Base-by-base conservation (phyloP, 1,139 yeast species). In the Williopsis jadinii region DNA sequence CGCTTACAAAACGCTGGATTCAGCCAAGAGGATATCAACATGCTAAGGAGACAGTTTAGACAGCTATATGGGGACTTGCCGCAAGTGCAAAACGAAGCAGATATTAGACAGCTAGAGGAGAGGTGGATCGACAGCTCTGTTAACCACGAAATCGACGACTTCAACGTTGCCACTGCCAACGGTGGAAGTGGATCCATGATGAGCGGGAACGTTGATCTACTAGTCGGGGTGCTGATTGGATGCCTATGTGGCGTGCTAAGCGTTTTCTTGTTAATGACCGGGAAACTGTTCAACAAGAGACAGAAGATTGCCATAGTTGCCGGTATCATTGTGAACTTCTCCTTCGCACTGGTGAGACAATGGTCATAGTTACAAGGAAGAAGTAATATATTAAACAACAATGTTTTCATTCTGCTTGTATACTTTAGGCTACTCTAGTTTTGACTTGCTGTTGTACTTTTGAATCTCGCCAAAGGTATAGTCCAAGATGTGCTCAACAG, bases 91-190 rank as follows among this genome's bases (percentile, higher is more conserved):
- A 28, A 41, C 15, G 32, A 19, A 12, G 64, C 61, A 9, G 69
- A 69, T 31, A 60, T 76, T 6, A 59, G 87, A 39, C 83, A 80
- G 48, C 61, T 87, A 48, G 97, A 88, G 57, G 97, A 88, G 52
- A 70, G 88, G 44, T 88, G 96, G 96, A 84, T 88, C 46, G 95
- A 88, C 54, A 80, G 84, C 38, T 83, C 92, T 0, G 87, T 77
- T 8, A 43, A 43, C n/a, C 71, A 68, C 52, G 62, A 73, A 53
- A 55, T 68, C 53, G 62, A 70, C 47, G 70, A 66, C 32, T 66
- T 65, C 33, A 64, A 60, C 13, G 59, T 52, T 13, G 34, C 38
- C 27, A 24, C 34, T 36, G 31, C 34, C 9, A 19, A 19, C 24
- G 27, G 51, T 40, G 54, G 53, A 28, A 60, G 52, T 5, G 57